Base-by-base conservation (phyloP, 164 flowering plant species). In the Berberis thunbergii region DNA sequence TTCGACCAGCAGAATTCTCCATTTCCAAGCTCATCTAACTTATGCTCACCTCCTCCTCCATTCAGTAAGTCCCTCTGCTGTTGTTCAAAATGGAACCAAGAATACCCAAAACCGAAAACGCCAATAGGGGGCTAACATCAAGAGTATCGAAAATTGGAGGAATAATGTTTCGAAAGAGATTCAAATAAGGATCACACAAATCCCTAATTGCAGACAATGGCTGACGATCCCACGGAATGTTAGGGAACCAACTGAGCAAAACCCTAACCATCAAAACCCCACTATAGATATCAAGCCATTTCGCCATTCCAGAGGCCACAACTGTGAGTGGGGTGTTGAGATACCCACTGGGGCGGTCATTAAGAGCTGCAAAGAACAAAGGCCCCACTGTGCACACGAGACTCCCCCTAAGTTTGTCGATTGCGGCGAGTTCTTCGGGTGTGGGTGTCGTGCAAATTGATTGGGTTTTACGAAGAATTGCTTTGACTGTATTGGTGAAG, bases 161-260 rank as follows among this genome's bases (percentile, higher is more conserved):
- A 59, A 92, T 87, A 6, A 89, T 81, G 53, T 85, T 86, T 81
- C 96, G 73, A 62, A 92, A 92, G 61, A 92, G 67, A 64, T 82
- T 92, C 80, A 92, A 60, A 62, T 85, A 92, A 1, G 98, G 98
- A 72, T 92, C 96, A 61, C 98, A 92, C 44, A 92, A 72, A 64
- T 92, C 98, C 68, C 98, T 66, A 61, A 92, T 85, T 0, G 98
- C 98, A 2, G 93, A 83, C 7, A 89, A 61, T 0, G 97, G 98
- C 77, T 92, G 98, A 10, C 86, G 76, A 1, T 92, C 98, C 98
- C 26, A 26, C 26, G 26, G 26, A 26, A 26, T 26, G 26, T 26
- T 26, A 26, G 26, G n/a, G 26, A 26, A 26, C 26, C 26, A 26
- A 26, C 26, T 26, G 26, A 26, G 26, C 26, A 26, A 26, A n/a